Conservation (phyloP, 73 alveolate genomes). For the Loxodes magnus region DNA sequence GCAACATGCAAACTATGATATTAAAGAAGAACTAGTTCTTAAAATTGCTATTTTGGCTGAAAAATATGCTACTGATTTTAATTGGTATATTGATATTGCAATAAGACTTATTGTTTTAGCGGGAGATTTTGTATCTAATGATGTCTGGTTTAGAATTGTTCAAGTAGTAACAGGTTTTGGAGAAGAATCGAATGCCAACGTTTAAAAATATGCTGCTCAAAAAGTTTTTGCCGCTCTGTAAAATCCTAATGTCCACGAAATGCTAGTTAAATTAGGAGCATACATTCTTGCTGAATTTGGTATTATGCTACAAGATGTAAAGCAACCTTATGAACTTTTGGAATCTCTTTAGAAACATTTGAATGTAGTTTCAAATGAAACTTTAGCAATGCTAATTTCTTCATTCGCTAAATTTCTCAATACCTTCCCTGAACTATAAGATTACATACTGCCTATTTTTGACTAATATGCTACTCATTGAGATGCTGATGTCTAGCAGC, state of each 20-base stretch:
- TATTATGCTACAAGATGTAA: too few relatives aligned
- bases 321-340: conserved; percentile 58
- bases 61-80: conserved; percentile 81
- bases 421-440: conserved; percentile 56
- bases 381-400: conserved; percentile 84
- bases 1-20: conserved; percentile 81
- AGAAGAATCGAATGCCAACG: conserved; percentile 66
- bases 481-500: conserved; percentile 94
- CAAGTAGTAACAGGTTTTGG: conserved; percentile 94
- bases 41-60: conserved; percentile 96
- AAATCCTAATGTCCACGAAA: conserved; percentile 82
- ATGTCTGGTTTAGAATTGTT: conserved; percentile 86
- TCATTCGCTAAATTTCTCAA: conserved; percentile 77
- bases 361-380: conserved; percentile 44
- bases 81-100: conserved; percentile 95
- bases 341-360: conserved; percentile 64
- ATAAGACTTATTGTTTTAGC: conserved; percentile 88
- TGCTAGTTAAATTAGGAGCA: conserved; percentile 85
- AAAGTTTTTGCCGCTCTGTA: conserved; percentile 57
- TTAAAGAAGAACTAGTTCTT: conserved; percentile 92
- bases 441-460: conserved; percentile 58
- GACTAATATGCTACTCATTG: conserved; percentile 79
- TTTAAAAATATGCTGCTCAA: conserved; percentile 86
- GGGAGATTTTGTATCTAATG: conserved; percentile 96
- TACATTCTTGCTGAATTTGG: conserved; percentile 89